Base-by-base conservation (phyloP, 2,329 filamentous ascomycete genomes). In the Dothideomycetes sp. region DNA sequence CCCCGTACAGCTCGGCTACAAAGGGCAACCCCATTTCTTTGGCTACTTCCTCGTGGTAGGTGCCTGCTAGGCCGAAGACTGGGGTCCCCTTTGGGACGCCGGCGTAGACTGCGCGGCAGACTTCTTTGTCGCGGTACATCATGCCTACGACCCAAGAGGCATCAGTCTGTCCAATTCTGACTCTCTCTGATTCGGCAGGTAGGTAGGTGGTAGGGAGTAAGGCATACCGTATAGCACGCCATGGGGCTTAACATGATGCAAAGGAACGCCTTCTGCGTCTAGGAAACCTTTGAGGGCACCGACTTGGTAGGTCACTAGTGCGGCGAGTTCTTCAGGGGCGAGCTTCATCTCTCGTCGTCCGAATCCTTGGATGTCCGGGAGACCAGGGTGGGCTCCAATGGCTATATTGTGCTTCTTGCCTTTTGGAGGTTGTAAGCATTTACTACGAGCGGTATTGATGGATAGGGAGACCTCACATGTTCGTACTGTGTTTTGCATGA, bases 321-420 rank as follows among this genome's bases (percentile, higher is more conserved):
- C 72, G 1, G 70, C 72, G 44, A 75, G 60, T 47, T 79, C 75
- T 14, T 72, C 70, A 1, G 71, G 64, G 1, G 64, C 59, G 49
- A 81, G 64, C 33, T 73, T 70, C 54, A 81, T 79, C 45, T 75
- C 69, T 14, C 77, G 66, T 2, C 77, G 63, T 2, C 77, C 77
- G 48, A 81, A 81, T 7, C 77, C 77, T 57, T 75, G 68, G 16
- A 79, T 64, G 52, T 81, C 77, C n/a, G 73, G 75, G 1, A 80
- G 61, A 2, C 76, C 75, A 0, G 77, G 77, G 48, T 82, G 77
- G 0, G 78, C 78, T 5, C 77, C 77, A 4, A 73, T 60, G 36
- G 63, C 65, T 44, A 81, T 67, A 42, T 64, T 64, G 54, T 77
- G 68, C 31, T 65, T 53, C 55, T 78, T 79, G 57, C 73, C n/a